These are phyloP conservation scores for Dendrobium huoshanense DNA, from an alignment of 106 monocot genomes.

Conservation along the genomic window DNA sequence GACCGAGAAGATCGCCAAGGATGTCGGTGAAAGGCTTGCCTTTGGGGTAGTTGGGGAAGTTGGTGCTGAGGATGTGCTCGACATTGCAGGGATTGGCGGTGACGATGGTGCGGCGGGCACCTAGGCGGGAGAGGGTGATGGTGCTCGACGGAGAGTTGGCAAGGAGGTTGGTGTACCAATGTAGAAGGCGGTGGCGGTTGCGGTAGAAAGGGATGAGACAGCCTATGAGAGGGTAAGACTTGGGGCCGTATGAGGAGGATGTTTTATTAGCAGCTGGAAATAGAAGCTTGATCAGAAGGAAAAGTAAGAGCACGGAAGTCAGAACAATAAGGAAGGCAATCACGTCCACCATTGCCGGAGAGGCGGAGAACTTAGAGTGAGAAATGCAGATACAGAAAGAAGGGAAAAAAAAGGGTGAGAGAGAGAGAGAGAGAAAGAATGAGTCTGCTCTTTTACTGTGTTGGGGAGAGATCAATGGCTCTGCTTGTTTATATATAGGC, in stretches of 20 bases:
- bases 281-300: too few species aligned
- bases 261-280: too few species aligned
- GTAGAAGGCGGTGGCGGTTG: conserved; percentile 17
- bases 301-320: too few species aligned
- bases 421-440: too few species aligned
- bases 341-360: too few species aligned
- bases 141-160: conserved; percentile 21
- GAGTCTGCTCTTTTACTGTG: too few species aligned
- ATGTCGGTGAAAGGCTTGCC: conserved; percentile 25
- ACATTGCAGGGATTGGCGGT: conserved; percentile 34
- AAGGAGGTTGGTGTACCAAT: conserved; percentile 36
- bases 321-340: too few species aligned
- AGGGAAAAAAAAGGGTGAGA: too few species aligned
- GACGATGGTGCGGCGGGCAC: conserved; percentile 14
- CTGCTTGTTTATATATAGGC: too few species aligned
- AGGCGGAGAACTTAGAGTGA: too few species aligned
- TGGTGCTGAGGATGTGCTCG: conserved; percentile 24
- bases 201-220: conserved; percentile 16
- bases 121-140: conserved; percentile 3
- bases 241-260: conserved; percentile 5
- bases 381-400: too few species aligned
- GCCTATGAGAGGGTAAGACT: conserved; percentile 13
- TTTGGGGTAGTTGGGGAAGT: conserved; percentile 42
- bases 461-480: too few species aligned
- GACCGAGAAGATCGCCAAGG: conserved; percentile 31